Conservation (phyloP, 2,329 filamentous ascomycete species). For the Periglandula ipomoeae region DNA sequence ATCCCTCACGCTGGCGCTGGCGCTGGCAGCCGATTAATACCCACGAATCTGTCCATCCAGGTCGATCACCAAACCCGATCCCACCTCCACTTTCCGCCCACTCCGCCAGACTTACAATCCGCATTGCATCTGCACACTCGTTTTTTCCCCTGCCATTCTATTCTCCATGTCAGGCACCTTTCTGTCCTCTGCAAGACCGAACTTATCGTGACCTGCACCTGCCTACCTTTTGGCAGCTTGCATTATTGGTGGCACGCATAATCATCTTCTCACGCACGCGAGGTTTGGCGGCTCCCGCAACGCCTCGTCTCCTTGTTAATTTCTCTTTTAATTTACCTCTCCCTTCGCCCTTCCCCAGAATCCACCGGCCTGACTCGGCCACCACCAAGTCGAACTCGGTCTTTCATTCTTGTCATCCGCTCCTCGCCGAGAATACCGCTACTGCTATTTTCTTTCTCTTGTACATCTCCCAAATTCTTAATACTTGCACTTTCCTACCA, state of each 20-base stretch:
- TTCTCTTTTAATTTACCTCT: slow-evolving; percentile 1
- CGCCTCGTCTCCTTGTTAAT: not conserved
- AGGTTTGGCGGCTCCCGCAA: not conserved
- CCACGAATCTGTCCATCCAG: not conserved
- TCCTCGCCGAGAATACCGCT: not conserved
- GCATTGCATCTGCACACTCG: too few species aligned
- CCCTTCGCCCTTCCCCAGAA: not conserved
- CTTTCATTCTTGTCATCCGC: not conserved
- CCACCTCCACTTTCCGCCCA: too few species aligned
- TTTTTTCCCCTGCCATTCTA: too few species aligned
- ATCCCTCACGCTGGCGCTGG: too few species aligned
- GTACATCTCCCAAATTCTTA: too few species aligned
- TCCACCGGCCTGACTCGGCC: not conserved
- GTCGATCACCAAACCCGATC: too few species aligned
- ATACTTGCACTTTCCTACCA: not conserved
- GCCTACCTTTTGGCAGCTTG: not conserved
- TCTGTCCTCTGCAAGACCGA: not conserved
- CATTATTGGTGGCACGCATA: not conserved
- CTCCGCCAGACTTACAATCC: too few species aligned
- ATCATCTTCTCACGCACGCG: not conserved
- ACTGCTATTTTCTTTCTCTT: not conserved
- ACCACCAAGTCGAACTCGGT: not conserved
- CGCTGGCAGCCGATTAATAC: not conserved
- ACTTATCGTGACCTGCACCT: not conserved
- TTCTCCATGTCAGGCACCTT: too few species aligned